Evolutionary conservation across 2,329 filamentous ascomycete genomes (phyloP).

Genomic region (Botryotinia calthae): DNA sequence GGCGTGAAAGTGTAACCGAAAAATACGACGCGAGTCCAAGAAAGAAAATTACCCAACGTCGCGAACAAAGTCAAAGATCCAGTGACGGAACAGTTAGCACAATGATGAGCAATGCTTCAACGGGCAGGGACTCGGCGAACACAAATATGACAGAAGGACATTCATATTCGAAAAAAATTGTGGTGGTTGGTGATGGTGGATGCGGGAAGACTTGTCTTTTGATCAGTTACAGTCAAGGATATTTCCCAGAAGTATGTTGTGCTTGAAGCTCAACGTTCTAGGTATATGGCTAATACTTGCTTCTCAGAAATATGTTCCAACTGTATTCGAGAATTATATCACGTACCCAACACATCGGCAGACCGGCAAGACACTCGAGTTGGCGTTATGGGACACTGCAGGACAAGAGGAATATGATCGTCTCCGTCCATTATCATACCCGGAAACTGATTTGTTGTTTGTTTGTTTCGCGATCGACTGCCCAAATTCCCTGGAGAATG

Average conservation of each 20-base stretch:
- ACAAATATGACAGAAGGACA: conserved; percentile 89
- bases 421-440: conserved; percentile 91
- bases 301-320: conserved; percentile 94
- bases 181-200: conserved; percentile 95
- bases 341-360: conserved; percentile 87
- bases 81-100: conserved; percentile 92
- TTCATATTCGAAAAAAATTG: conserved; percentile 97
- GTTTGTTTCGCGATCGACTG: conserved; percentile 99
- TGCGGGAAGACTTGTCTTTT: conserved; percentile 98
- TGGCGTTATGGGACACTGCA: conserved; percentile 97
- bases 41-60: conserved; percentile 35
- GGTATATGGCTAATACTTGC: not conserved
- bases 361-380: conserved; percentile 90
- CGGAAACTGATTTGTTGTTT: conserved; percentile 95
- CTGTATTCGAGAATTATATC: conserved; percentile 99
- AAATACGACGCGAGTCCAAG: conserved; percentile 33
- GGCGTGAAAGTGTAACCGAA: conserved; percentile 36
- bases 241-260: conserved; percentile 85
- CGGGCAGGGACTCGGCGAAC: conserved; percentile 71
- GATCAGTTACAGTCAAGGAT: conserved; percentile 98
- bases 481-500: conserved; percentile 95
- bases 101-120: conserved; percentile 68
- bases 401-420: conserved; percentile 99
- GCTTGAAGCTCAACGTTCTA: conserved; percentile 32
- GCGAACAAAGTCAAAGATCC: conserved; percentile 49